phyloP scores from a whole-genome alignment of 2,329 filamentous ascomycete species.

The Paraphoma chrysanthemicola region DNA sequence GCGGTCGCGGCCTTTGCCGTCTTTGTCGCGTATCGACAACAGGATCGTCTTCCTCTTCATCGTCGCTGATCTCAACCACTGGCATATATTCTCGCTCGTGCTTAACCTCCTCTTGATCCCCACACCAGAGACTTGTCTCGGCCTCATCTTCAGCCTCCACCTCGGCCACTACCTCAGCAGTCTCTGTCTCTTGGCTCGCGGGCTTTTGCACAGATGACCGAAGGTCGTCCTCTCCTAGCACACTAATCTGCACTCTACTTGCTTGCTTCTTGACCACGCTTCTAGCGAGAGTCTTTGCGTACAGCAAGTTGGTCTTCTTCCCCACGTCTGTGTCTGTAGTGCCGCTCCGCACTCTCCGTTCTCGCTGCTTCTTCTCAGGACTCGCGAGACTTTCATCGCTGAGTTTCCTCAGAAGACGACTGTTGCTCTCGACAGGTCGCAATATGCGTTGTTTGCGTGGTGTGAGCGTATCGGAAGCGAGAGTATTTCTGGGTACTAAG shows the following conservation, averaged over 20 bases:
- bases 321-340: constrained; percentile 22
- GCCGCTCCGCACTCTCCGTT: constrained; percentile 20
- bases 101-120: constrained; percentile 26
- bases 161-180: constrained; percentile 13
- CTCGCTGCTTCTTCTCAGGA: constrained; percentile 31
- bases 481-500: constrained; percentile 26
- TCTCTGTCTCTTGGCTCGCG: constrained; percentile 7
- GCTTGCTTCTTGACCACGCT: constrained; percentile 31
- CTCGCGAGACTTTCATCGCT: constrained; percentile 38
- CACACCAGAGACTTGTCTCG: constrained; percentile 41
- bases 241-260: constrained; percentile 20
- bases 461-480: constrained; percentile 15
- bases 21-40: constrained; percentile 26
- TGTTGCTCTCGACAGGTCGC: constrained; percentile 42
- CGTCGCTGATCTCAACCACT: constrained; percentile 13
- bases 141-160: constrained; percentile 27
- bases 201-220: constrained; percentile 12
- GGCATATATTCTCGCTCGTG: constrained; percentile 3
- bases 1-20: constrained; percentile 18
- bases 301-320: constrained; percentile 25
- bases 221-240: constrained; percentile 16
- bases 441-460: constrained; percentile 43
- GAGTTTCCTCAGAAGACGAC: constrained; percentile 33
- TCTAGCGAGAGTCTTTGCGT: constrained; percentile 38
- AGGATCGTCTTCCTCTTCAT: constrained; percentile 37